Evolutionary conservation across 768 basidiomycete species (phyloP), one percentile per base, ranked within the genome.

Genomic region (Strobilomyces dryophilus): DNA sequence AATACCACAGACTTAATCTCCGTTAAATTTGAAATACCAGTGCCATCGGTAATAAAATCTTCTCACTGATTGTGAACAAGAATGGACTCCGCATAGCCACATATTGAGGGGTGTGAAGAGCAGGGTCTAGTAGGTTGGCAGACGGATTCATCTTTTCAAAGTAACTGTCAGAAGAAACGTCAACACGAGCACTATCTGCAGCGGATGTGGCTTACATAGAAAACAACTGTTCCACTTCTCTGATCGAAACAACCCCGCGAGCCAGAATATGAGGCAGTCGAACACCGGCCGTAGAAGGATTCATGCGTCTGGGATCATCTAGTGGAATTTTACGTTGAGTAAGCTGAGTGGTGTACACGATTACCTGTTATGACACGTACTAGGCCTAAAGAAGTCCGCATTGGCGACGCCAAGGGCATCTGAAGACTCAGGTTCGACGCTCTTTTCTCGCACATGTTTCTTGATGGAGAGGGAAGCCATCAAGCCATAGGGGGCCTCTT

Each of bases 21-120:
- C n/a, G 54, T 57, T 32, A 67, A 47, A 47, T 36, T 49, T 44
- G 4, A 31, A 45, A 42, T 12, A 21, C 11, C 24, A 20, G 5
- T n/a, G 12, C 6, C n/a, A 51, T 42, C 24, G 24, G 29, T 15
- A 42, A 37, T 18, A n/a, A 15, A 43, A 58, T 82, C 84, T 80
- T 82, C 84, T 80, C 61, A 92, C 89, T 81, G 53, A 92, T 90
- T 31, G 94, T 95, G 70, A 95, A 93, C 35, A 98, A 69, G 74
- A 95, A 95, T 3, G 93, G 91, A 61, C 87, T 91, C 20, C 94
- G 82, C 69, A 84, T 83, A 58, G 84, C 87, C 2, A 89, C 89
- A 57, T 77, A 79, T 49, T 87, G 85, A 6, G 92, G 86, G 0
- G 91, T 93, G 65, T 98, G 94, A 20, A 95, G 77, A 31, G 80